Percentiles rank a stretch among this genome's conserved stretches.
phyloP scores from a whole-genome alignment of 1,284 basidiomycete genomes.

The Trichosporon faecale region DNA sequence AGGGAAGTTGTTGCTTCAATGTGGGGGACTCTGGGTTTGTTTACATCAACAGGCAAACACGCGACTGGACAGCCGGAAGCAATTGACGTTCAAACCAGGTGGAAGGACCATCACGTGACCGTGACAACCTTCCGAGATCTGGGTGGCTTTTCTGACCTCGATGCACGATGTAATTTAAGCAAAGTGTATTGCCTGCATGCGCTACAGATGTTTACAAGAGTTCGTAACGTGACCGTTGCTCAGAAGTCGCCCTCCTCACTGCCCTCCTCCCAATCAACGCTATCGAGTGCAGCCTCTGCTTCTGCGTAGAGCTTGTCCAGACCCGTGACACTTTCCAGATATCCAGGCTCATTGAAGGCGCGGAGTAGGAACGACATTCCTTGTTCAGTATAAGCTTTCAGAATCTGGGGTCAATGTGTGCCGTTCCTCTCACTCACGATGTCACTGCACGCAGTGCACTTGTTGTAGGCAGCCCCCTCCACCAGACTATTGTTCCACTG shows the following conservation, averaged over 20 bases:
- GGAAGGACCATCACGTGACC: too few relatives aligned
- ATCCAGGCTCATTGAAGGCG: slow-evolving; percentile 81
- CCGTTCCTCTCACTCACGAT: slow-evolving; percentile 55
- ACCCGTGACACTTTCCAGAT: slow-evolving; percentile 77
- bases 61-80: background rate
- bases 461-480: slow-evolving; percentile 77
- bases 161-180: too few relatives aligned
- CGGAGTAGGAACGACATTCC: slow-evolving; percentile 75
- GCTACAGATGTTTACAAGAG: too few relatives aligned
- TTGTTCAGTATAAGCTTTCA: slow-evolving; percentile 68
- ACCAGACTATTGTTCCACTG: slow-evolving; percentile 82
- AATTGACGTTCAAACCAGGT: background rate
- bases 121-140: too few relatives aligned
- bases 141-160: too few relatives aligned
- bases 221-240: too few relatives aligned
- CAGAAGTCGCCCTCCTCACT: slow-evolving; percentile 13
- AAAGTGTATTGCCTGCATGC: too few relatives aligned
- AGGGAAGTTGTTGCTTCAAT: background rate
- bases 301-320: slow-evolving; percentile 78
- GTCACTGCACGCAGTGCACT: slow-evolving; percentile 87
- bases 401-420: slow-evolving; percentile 56
- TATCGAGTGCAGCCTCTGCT: slow-evolving; percentile 49
- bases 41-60: background rate
- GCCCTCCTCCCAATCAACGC: slow-evolving; percentile 28
- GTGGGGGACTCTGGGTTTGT: background rate